Percentiles rank a stretch among this genome's conserved stretches.
Conservation (phyloP, 345 rosid genomes). For the Nasturtium officinale region DNA sequence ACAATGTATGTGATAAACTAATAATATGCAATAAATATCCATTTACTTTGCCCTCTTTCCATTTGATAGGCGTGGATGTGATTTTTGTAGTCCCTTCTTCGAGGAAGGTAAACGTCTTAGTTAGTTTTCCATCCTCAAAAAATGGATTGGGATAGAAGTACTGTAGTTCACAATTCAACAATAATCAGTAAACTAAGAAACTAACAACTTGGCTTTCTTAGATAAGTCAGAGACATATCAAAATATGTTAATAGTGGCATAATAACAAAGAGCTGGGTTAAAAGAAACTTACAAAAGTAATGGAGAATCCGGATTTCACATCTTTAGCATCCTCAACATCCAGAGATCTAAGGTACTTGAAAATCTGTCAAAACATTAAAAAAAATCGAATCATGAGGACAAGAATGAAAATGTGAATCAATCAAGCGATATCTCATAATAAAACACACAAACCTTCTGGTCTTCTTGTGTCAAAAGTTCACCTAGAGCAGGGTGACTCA, state of each 20-base stretch:
- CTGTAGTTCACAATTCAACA: constrained; percentile 41
- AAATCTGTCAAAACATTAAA: constrained; percentile 51
- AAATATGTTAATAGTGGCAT: background rate
- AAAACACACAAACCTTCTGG: constrained; percentile 68
- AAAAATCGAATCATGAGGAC: background rate
- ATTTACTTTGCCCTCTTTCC: constrained; percentile 89
- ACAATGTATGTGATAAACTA: background rate
- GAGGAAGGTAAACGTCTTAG: constrained; percentile 75
- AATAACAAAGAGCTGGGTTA: background rate
- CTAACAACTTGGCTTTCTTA: constrained; percentile 1
- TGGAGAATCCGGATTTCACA: constrained; percentile 88
- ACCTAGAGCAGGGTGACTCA: constrained; percentile 89
- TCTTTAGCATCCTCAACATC: constrained; percentile 96
- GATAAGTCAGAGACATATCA: constrained; percentile 2
- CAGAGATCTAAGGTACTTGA: constrained; percentile 69
- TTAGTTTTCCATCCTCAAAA: constrained; percentile 81
- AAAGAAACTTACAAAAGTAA: constrained; percentile 70
- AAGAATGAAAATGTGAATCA: background rate
- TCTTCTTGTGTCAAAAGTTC: constrained; percentile 82
- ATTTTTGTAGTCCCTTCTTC: constrained; percentile 82
- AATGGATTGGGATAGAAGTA: constrained; percentile 75
- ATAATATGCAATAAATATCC: background rate
- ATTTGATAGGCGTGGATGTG: constrained; percentile 70
- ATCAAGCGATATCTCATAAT: background rate
- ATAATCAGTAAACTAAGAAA: constrained; percentile 10